Conservation (phyloP, 345 rosid genomes). For the Arabis hirsuta region DNA sequence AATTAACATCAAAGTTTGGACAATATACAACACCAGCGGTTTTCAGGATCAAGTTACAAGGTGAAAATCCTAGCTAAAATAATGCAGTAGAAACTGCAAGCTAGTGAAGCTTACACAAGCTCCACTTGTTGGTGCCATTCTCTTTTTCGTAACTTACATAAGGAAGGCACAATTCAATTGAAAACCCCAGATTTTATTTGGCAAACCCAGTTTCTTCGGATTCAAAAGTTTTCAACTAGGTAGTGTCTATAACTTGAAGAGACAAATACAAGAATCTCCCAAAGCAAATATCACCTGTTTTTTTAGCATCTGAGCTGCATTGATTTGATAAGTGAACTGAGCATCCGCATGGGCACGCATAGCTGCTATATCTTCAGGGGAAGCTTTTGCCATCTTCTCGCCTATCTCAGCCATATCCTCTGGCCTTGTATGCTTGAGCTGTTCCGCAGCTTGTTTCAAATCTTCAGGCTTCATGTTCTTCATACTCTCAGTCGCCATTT, state of each 20-base stretch:
- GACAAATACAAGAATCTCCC: neutral
- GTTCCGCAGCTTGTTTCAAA: constrained; percentile 85
- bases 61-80: no score
- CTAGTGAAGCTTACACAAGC: neutral
- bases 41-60: neutral
- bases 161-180: neutral
- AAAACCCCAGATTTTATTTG: neutral
- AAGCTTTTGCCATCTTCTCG: constrained; percentile 83
- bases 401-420: constrained; percentile 92
- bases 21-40: neutral
- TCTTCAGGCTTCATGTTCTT: constrained; percentile 91
- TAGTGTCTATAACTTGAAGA: neutral
- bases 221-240: neutral
- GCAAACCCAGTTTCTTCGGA: neutral
- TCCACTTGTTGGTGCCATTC: neutral
- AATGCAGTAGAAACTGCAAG: no score
- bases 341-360: constrained; percentile 82
- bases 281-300: constrained; percentile 54
- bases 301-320: constrained; percentile 86
- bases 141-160: neutral
- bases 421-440: constrained; percentile 75
- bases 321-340: constrained; percentile 66
- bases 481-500: constrained; percentile 95
- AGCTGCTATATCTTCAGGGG: constrained; percentile 83
- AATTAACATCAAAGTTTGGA: neutral